Percentiles rank a stretch among this genome's conserved stretches.
These are phyloP conservation scores for Fusarium sp. DNA, from an alignment of 2,329 filamentous ascomycete genomes.

Conservation along the genomic window DNA sequence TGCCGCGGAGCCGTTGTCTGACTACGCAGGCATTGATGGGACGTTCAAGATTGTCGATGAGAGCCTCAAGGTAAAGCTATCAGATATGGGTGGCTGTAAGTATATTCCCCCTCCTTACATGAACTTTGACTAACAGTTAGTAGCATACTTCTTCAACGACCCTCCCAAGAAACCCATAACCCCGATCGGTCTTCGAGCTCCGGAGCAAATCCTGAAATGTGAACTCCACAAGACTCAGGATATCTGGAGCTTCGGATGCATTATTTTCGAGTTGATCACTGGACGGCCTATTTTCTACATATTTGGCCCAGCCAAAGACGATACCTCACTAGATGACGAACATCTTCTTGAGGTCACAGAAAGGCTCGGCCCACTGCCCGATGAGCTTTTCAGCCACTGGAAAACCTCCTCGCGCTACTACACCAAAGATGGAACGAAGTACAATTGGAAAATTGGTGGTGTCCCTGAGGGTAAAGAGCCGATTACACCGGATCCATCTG, in stretches of 20 bases:
- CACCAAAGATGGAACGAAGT: neutral
- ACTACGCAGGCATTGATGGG: neutral
- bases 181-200: neutral
- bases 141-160: neutral
- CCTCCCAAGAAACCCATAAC: neutral
- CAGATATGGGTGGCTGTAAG: constrained; percentile 24
- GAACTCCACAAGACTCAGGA: neutral
- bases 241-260: constrained; percentile 27
- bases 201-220: neutral
- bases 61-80: neutral
- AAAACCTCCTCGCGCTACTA: constrained; percentile 1
- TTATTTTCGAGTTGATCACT: constrained; percentile 5
- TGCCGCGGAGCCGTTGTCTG: neutral
- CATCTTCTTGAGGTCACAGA: neutral
- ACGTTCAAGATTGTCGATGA: neutral
- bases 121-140: neutral
- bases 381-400: neutral
- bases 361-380: neutral
- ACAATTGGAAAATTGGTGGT: neutral
- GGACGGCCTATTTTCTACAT: neutral
- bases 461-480: neutral
- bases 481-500: neutral
- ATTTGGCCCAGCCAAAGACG: fast-evolving
- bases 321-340: neutral
- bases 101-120: fast-evolving